Evolutionary conservation across 2,329 filamentous ascomycete genomes (phyloP).

Genomic region (Stromatinia cepivora): DNA sequence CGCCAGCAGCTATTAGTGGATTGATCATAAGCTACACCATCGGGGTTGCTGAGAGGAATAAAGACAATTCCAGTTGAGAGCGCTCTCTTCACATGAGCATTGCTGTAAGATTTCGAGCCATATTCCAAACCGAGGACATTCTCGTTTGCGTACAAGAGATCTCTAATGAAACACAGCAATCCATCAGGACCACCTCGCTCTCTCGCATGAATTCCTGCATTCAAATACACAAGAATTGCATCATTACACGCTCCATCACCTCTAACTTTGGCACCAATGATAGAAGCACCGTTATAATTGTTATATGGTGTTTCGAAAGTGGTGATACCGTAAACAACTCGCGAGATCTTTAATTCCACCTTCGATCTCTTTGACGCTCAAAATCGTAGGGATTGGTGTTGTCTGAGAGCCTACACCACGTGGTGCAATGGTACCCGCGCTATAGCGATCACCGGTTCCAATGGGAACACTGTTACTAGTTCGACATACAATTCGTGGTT

Average conservation of each 20-base stretch:
- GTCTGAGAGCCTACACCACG: slow-evolving; percentile 46
- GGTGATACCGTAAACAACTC: slow-evolving; percentile 43
- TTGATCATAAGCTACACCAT: slow-evolving; percentile 54
- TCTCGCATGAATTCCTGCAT: slow-evolving; percentile 56
- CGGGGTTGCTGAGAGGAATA: slow-evolving; percentile 55
- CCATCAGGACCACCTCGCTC: slow-evolving; percentile 59
- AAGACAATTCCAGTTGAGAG: slow-evolving; percentile 55
- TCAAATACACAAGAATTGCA: slow-evolving; percentile 52
- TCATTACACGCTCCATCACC: slow-evolving; percentile 45
- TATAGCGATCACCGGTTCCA: slow-evolving; percentile 48
- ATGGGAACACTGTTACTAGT: slow-evolving; percentile 40
- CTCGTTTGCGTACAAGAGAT: slow-evolving; percentile 55
- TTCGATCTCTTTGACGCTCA: slow-evolving; percentile 47
- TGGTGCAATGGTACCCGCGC: slow-evolving; percentile 44
- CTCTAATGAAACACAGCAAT: slow-evolving; percentile 58
- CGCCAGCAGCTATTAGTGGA: slow-evolving; percentile 53
- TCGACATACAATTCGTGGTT: slow-evolving; percentile 26
- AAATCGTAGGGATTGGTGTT: slow-evolving; percentile 44
- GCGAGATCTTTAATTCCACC: slow-evolving; percentile 46
- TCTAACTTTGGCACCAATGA: slow-evolving; percentile 47
- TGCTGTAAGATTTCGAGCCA: slow-evolving; percentile 53
- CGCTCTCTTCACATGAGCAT: slow-evolving; percentile 52
- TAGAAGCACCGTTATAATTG: slow-evolving; percentile 46
- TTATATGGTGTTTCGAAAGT: slow-evolving; percentile 46
- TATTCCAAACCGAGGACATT: slow-evolving; percentile 52